Percentiles rank a stretch among this genome's conserved stretches.
These are phyloP conservation scores for Blastobotrys apis DNA, from an alignment of 1,139 yeast species.

Conservation along the genomic window DNA sequence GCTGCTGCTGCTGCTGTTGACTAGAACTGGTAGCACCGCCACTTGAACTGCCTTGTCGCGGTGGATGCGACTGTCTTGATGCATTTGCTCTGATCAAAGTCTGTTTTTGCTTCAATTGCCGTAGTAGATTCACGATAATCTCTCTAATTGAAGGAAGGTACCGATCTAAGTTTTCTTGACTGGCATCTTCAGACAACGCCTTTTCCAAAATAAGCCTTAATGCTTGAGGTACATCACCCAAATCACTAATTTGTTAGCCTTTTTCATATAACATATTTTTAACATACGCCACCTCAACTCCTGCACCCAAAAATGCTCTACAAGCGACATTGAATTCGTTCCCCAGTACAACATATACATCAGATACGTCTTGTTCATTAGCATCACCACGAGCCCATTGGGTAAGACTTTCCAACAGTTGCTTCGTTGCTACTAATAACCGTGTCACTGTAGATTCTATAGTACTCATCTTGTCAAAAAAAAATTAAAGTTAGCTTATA, in stretches of 20 bases:
- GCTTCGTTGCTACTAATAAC: conserved; percentile 82
- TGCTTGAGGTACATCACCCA: conserved; percentile 74
- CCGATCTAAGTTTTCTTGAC: conserved; percentile 74
- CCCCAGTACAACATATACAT: conserved; percentile 87
- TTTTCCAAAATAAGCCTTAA: conserved; percentile 75
- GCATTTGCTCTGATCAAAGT: conserved; percentile 20
- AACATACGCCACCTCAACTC: conserved; percentile 50
- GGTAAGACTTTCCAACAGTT: conserved; percentile 74
- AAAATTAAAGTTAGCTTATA: neutral
- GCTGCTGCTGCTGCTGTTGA: conserved; percentile 17
- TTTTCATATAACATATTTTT: too few relatives aligned
- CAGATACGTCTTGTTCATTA: conserved; percentile 80
- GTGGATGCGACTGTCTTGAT: conserved; percentile 10
- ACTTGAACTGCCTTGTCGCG: conserved; percentile 2
- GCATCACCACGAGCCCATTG: conserved; percentile 86
- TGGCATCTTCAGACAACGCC: conserved; percentile 81
- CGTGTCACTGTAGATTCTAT: conserved; percentile 82
- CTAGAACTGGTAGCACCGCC: conserved; percentile 12
- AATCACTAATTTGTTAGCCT: conserved; percentile 39
- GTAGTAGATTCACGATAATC: conserved; percentile 76
- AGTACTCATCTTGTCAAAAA: conserved; percentile 44
- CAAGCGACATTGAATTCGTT: conserved; percentile 89
- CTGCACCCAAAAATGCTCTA: conserved; percentile 63
- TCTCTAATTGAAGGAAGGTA: conserved; percentile 83
- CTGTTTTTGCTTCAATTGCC: conserved; percentile 79